A percentile compares a stretch with the other conserved stretches of the same genome.
phyloP scores from a whole-genome alignment of 345 rosid species.

The Viola odorata region DNA sequence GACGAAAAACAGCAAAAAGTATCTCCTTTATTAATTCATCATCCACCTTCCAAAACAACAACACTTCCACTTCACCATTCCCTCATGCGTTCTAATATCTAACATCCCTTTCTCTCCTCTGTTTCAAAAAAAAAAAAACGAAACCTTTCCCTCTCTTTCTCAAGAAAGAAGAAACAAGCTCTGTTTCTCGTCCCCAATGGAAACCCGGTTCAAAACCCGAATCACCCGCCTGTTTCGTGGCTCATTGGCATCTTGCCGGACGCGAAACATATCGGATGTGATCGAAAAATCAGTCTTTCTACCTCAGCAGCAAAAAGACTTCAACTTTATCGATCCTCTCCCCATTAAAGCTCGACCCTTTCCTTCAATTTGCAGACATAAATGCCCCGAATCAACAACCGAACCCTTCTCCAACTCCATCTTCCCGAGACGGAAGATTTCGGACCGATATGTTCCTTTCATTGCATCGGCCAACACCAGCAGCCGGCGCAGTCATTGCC shows the following conservation, averaged over 20 bases:
- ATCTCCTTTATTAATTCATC: background rate
- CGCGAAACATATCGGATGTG: conserved; percentile 53
- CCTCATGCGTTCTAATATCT: conserved; percentile 2
- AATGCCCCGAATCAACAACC: conserved; percentile 20
- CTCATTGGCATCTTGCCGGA: conserved; percentile 56
- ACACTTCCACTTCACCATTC: background rate
- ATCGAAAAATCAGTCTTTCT: conserved; percentile 36
- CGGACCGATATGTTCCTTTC: conserved; percentile 23
- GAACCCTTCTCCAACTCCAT: conserved; percentile 14
- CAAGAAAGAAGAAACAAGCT: background rate
- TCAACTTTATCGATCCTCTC: conserved; percentile 14
- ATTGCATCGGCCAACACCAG: background rate
- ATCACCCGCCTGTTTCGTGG: conserved; percentile 60
- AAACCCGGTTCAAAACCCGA: conserved; percentile 49
- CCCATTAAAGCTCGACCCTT: conserved; percentile 29
- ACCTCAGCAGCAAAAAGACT: conserved; percentile 13
- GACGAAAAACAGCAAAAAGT: conserved; percentile 23
- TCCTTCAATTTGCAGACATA: conserved; percentile 39
- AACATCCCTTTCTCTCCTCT: background rate
- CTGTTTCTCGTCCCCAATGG: conserved; percentile 30
- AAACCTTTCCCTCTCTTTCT: background rate
- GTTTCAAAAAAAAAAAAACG: background rate
- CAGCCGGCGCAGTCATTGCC: conserved; percentile 34
- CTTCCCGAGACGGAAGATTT: conserved; percentile 25
- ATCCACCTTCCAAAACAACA: background rate